A percentile compares a stretch with the other conserved stretches of the same genome.
phyloP scores from a whole-genome alignment of 2,329 filamentous ascomycete genomes.

The Colletotrichum coccodes region DNA sequence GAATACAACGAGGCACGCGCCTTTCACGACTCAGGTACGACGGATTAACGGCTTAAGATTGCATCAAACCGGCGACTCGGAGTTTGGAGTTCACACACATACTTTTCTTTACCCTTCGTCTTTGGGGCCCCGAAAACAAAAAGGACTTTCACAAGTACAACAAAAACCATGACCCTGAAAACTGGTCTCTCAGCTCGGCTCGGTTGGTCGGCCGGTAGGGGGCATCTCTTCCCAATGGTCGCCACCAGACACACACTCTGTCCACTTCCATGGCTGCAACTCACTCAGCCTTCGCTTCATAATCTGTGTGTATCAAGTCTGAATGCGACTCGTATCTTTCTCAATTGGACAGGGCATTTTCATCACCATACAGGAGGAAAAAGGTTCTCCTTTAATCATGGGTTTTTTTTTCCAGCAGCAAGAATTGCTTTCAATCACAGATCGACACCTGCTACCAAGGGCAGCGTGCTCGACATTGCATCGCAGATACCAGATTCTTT shows the following conservation, averaged over 20 bases:
- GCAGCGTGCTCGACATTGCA: slow-evolving; percentile 24
- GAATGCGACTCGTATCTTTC: slow-evolving; percentile 5
- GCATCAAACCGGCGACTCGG: slow-evolving; percentile 33
- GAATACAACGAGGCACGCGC: slow-evolving; percentile 22
- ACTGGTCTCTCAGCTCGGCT: slow-evolving; percentile 23
- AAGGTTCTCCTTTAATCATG: slow-evolving; percentile 24
- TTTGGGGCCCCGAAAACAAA: slow-evolving; percentile 11
- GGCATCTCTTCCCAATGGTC: neutral
- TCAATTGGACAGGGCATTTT: slow-evolving; percentile 9
- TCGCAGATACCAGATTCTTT: slow-evolving; percentile 21
- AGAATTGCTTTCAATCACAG: slow-evolving; percentile 21
- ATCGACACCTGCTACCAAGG: slow-evolving; percentile 30
- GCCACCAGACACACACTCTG: neutral
- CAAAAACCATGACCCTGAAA: slow-evolving; percentile 19
- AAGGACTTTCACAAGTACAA: slow-evolving; percentile 17
- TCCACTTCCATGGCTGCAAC: neutral
- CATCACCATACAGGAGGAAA: slow-evolving; percentile 14
- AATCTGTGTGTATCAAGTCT: slow-evolving; percentile 3
- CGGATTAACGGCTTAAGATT: slow-evolving; percentile 34
- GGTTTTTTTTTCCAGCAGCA: neutral
- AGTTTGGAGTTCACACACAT: slow-evolving; percentile 31
- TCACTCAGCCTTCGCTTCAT: slow-evolving; percentile 1
- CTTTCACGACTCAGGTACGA: slow-evolving; percentile 27
- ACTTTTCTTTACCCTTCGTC: slow-evolving; percentile 17
- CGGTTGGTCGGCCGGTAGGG: slow-evolving; percentile 10